Evolutionary conservation across 208 protist genomes (phyloP), one percentile per base, ranked within the genome.

Genomic region (Trypanosoma mega): DNA sequence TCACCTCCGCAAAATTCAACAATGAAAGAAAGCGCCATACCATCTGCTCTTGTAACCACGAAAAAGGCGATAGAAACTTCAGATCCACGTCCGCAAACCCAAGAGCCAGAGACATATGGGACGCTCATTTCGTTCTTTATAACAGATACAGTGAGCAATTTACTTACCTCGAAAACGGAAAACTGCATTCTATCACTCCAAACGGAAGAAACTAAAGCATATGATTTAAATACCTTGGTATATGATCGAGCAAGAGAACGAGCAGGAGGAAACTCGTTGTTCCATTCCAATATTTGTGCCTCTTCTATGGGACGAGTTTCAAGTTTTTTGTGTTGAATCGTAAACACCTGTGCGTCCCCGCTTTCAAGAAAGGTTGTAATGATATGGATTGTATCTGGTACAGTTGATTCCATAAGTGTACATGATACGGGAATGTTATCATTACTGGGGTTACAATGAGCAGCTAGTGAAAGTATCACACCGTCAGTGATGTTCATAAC

Each of bases 91-190:
- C 34, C 34, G 58, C 34, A 46, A 20, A 58, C 33, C 64, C 64
- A 71, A 27, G 2, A 71, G 20, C 64, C 64, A 34, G 64, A 71
- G 11, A 71, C 21, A 53, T 63, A 71, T 0, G 56, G 56, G 36
- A 48, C 33, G 30, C 43, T 59, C 47, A 63, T 63, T 36, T 71
- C 64, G 58, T 71, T 71, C 30, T 71, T 39, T 34, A 71, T 0
- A 16, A 59, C 0, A 47, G 39, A 11, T 12, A 50, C 6, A 36
- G 33, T 34, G 23, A 11, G 26, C 18, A 71, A 52, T 21, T 33
- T 52, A 8, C 3, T 33, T 5, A 34, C 39, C 33, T 45, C 12
- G 29, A 26, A 52, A 58, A 63, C 29, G 11, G 55, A 52, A 62
- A 71, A 71, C 33, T 59, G 54, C n/a, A 71, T 39, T 8, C 50